phyloP scores from a whole-genome alignment of 768 basidiomycete species.

The Mycena crocata region DNA sequence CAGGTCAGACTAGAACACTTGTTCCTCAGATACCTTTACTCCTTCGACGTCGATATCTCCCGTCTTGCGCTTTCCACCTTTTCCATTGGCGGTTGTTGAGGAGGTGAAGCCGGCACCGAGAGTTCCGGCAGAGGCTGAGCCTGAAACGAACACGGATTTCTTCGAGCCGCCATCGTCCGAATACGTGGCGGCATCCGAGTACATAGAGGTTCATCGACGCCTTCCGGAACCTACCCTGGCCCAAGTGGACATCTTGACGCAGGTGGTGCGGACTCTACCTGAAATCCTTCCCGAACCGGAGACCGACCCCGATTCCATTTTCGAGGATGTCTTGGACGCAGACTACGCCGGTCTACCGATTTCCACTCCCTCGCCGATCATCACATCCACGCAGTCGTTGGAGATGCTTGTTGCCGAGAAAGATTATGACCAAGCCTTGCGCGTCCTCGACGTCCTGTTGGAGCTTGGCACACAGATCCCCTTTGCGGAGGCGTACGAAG shows the following conservation, averaged over 20 bases:
- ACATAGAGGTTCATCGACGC: no score
- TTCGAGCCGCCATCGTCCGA: conserved; percentile 18
- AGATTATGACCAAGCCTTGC: conserved; percentile 45
- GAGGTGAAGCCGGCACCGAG: neutral
- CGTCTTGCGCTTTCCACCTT: conserved; percentile 27
- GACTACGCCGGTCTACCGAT: conserved; percentile 21
- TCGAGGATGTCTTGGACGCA: conserved; percentile 26
- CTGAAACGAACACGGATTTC: conserved; percentile 8
- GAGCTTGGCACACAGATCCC: conserved; percentile 51
- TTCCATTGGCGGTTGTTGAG: conserved; percentile 21
- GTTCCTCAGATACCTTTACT: neutral
- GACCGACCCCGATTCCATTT: conserved; percentile 20
- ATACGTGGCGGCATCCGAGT: conserved; percentile 23
- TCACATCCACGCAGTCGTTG: conserved; percentile 41
- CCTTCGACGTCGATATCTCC: conserved; percentile 6
- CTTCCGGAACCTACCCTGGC: conserved; percentile 28
- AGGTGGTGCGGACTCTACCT: conserved; percentile 21
- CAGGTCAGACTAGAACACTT: neutral
- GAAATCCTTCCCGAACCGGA: conserved; percentile 32
- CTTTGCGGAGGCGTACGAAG: conserved; percentile 48
- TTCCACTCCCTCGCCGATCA: conserved; percentile 18
- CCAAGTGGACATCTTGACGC: conserved; percentile 35
- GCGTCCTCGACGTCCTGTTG: conserved; percentile 53
- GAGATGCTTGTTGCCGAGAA: conserved; percentile 43
- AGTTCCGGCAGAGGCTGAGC: neutral